These are phyloP conservation scores for Verticillium tricorpus DNA, from an alignment of 2,329 filamentous ascomycete species.

Conservation along the genomic window DNA sequence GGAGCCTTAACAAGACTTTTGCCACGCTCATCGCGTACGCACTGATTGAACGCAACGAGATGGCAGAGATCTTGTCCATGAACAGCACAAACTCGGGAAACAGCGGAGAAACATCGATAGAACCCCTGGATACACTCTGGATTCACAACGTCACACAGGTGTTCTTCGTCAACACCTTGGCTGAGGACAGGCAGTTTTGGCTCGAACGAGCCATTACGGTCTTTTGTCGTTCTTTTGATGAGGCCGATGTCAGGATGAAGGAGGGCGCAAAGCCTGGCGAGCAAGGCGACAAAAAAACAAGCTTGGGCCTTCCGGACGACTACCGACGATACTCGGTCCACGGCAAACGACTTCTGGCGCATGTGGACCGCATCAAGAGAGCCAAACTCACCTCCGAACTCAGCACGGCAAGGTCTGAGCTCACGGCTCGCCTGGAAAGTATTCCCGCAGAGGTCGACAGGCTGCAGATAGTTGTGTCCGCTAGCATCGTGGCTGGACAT, in stretches of 20 bases:
- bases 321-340: slow-evolving; percentile 49
- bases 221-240: slow-evolving; percentile 44
- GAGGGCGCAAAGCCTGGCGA: neutral
- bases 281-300: slow-evolving; percentile 31
- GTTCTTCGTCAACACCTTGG: slow-evolving; percentile 44
- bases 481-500: slow-evolving; percentile 30
- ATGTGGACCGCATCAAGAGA: slow-evolving; percentile 32
- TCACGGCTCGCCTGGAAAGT: slow-evolving; percentile 30
- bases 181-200: slow-evolving; percentile 40
- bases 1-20: slow-evolving; percentile 42
- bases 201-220: slow-evolving; percentile 41
- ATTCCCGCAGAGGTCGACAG: slow-evolving; percentile 38
- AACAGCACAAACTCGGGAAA: slow-evolving; percentile 31
- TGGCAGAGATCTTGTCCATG: slow-evolving; percentile 31
- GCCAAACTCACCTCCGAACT: slow-evolving; percentile 18
- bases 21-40: slow-evolving; percentile 47
- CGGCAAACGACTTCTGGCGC: slow-evolving; percentile 38
- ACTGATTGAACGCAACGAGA: slow-evolving; percentile 46
- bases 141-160: slow-evolving; percentile 49
- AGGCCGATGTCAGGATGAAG: slow-evolving; percentile 27
- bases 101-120: slow-evolving; percentile 19
- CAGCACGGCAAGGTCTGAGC: slow-evolving; percentile 19
- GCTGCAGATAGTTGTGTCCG: slow-evolving; percentile 34
- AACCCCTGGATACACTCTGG: slow-evolving; percentile 44
- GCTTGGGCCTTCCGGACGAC: slow-evolving; percentile 40